Base-by-base conservation (phyloP, 305 asterid species). In the Vinca major region DNA sequence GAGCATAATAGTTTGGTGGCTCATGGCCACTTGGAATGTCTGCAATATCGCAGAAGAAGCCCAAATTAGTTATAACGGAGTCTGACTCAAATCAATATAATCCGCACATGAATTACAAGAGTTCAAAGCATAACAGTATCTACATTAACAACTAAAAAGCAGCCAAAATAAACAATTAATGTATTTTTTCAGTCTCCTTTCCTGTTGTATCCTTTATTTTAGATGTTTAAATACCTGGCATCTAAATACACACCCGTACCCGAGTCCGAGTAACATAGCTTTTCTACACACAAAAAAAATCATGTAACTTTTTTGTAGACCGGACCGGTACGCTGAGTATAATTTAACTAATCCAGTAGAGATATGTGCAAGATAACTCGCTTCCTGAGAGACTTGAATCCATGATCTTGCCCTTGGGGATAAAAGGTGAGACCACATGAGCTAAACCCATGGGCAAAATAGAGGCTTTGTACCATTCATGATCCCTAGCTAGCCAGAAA, bases 11-110 rank as follows among this genome's bases (percentile, higher is more conserved):
- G 68, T 70, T 62, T 37, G 84, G 39, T 71, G 83, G 21, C 44
- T 87, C 92, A 55, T 75, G 79, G 66, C 92, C 81, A 63, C 85
- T 73, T 7, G 88, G 82, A 70, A 80, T 57, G 79, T 87, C 96
- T 89, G 73, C 69, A 66, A 10, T n/a, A 5, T 45, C n/a, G 65
- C 12, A n/a, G 26, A 61, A 8, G 19, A 58, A 1, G 12, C 16
- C 21, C 45, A 58, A 58, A 58, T 61, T 61, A 61, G n/a, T 39
- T 7, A 39, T n/a, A 14, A 14, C 13, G 14, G 26, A 7, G 33
- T 16, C 65, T 16, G 26, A 16, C 43, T 60, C 21, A 60, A n/a
- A 20, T n/a, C 6, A 7, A 16, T 1, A 39, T 16, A 58, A 61
- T 61, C 14, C 13, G 6, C 14, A 6, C 2, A 39, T 12, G 48